phyloP scores from a whole-genome alignment of 768 basidiomycete genomes.

The Macrolepiota fuliginosa region DNA sequence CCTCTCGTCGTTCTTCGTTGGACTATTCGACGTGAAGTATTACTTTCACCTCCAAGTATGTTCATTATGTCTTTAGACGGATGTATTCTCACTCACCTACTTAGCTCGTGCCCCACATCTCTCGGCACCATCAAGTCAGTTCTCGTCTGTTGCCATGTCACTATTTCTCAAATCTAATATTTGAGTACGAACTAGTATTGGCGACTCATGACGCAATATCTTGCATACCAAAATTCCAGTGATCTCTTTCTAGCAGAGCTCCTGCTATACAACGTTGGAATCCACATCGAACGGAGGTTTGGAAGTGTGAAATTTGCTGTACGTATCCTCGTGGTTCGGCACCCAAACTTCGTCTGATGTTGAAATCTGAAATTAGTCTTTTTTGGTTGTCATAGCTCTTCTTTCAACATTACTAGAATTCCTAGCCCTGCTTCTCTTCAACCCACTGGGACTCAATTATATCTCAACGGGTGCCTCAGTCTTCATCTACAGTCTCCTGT shows the following conservation, averaged over 20 bases:
- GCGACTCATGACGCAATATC: slow-evolving; percentile 71
- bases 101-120: slow-evolving; percentile 85
- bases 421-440: slow-evolving; percentile 57
- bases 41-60: slow-evolving; percentile 82
- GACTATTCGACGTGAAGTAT: slow-evolving; percentile 85
- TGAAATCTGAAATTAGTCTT: slow-evolving; percentile 52
- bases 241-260: slow-evolving; percentile 79
- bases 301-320: slow-evolving; percentile 89
- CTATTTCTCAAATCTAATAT: slow-evolving; percentile 28
- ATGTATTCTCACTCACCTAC: slow-evolving; percentile 11
- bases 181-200: slow-evolving; percentile 62
- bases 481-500: slow-evolving; percentile 75
- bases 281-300: slow-evolving; percentile 81
- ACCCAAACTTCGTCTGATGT: slow-evolving; percentile 1
- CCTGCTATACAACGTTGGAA: slow-evolving; percentile 65
- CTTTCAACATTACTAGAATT: slow-evolving; percentile 71
- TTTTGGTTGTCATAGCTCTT: slow-evolving; percentile 63
- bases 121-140: slow-evolving; percentile 82
- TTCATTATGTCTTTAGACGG: slow-evolving; percentile 13
- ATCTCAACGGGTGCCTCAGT: slow-evolving; percentile 77
- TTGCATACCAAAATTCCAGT: slow-evolving; percentile 81
- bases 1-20: slow-evolving; percentile 67
- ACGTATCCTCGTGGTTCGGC: slow-evolving; percentile 22
- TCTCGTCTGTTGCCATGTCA: slow-evolving; percentile 9
- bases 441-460: slow-evolving; percentile 66